Base-by-base conservation (phyloP, 305 asterid species). In the Solanum hybrid region DNA sequence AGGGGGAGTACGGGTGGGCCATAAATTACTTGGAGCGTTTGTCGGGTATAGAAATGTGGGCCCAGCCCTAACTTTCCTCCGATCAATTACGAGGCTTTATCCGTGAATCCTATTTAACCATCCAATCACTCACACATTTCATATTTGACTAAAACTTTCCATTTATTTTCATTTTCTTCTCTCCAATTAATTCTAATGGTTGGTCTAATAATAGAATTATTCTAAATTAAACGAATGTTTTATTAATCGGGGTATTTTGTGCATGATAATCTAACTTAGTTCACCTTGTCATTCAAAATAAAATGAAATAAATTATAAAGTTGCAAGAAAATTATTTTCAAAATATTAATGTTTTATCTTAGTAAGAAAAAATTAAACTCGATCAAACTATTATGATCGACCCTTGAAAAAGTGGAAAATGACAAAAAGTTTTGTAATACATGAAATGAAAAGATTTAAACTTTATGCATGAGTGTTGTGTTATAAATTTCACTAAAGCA, bases 1-100 rank as follows among this genome's bases (percentile, higher is more conserved):
- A 12, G 81, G 80, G 26, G 40, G 11, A 8, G 87, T 46, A 51
- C 29, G 42, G 77, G 77, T 85, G 88, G 88, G 77, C 76, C 88
- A 85, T 85, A 51, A 37, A 56, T 85, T 56, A 85, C 38, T 85
- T 56, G 88, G 88, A 85, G 77, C 88, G 88, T 32, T 85, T 85
- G 88, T 85, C 51, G 88, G 88, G 46, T 85, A 22, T 56, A 56
- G 32, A 85, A 84, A 56, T 20, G 88, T 32, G 88, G 88, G 88
- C 88, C 87, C 42, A 51, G 6, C 76, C 76, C 31, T n/a, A 27
- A 31, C 87, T 31, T 56, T 17, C 69, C 24, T 56, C 24, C 1
- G 2, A 20, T 56, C 69, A 17, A 56, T 56, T 56, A 17, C 1
- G 69, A 56, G 69, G 24, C 24, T 56, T 31, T 84, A 84, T 84